Base-by-base conservation (phyloP, 306 rosid species). In the Prunus dulcis region DNA sequence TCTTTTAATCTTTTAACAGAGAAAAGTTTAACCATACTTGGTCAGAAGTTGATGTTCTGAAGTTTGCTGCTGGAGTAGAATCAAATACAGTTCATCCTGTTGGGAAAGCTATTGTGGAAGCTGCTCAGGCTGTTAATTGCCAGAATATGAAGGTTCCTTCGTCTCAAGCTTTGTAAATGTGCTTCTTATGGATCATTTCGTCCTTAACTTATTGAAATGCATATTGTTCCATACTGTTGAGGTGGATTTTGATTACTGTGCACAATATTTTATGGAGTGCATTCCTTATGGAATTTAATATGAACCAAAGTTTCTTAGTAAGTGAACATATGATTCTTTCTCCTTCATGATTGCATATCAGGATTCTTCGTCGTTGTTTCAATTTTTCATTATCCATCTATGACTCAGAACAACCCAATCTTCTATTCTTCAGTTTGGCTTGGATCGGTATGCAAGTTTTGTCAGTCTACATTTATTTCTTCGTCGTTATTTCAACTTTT, bases 21-120 rank as follows among this genome's bases (percentile, higher is more conserved):
- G 78, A 79, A 81, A 77, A 86, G 75, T 73, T 82, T 23, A 78
- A 79, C 68, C 78, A 74, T 79, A 65, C 76, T 50, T 86, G 84
- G 89, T 85, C 97, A 65, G 93, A 91, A 82, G 82, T 73, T 70
- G 98, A 94, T 76, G 80, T 94, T 86, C 83, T 94, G 61, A 87
- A 83, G 82, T 83, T 91, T 70, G 98, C 98, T 67, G 97, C 98
- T 84, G 97, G 85, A 11, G 97, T 94, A 47, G 98, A 94, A 83
- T 86, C 93, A 67, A 94, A 91, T 81, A 91, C 98, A 71, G 79
- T 90, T 78, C 98, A 94, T 83, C 98, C 98, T 55, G 87, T 94
- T 64, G 98, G 94, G 19, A 94, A 89, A 86, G 98, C 98, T 22
- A 91, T 94, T 77, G 95, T 94, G 69, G 93, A 87, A 61, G 98